phyloP scores from a whole-genome alignment of 2,329 filamentous ascomycete genomes.

The Dactylellina leptospora region DNA sequence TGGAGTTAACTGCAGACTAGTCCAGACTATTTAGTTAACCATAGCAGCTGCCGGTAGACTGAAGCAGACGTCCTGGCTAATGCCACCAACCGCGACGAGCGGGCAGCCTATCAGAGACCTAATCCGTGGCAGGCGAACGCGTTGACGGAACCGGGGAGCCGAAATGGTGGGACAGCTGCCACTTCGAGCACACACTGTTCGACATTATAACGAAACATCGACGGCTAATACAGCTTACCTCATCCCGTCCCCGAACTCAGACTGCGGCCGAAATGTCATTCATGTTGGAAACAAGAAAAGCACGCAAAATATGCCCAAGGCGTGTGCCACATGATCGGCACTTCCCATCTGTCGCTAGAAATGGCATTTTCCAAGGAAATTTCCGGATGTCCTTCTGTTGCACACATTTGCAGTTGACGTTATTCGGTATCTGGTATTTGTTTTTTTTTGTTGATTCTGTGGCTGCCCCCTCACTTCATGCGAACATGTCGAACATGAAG shows the following conservation, averaged over 20 bases:
- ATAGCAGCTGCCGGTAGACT: too few relatives aligned
- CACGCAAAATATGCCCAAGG: too few relatives aligned
- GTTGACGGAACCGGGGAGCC: background rate
- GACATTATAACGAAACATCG: constrained; percentile 6
- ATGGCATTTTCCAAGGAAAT: constrained; percentile 18
- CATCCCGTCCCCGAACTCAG: constrained; percentile 30
- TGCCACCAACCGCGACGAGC: too few relatives aligned
- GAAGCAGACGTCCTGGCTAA: too few relatives aligned
- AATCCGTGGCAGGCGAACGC: background rate
- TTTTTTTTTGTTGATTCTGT: background rate
- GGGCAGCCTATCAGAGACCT: too few relatives aligned
- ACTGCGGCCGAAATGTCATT: background rate
- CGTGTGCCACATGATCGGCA: constrained; percentile 38
- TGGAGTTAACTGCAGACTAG: too few relatives aligned
- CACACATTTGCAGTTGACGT: too few relatives aligned
- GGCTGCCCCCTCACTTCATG: too few relatives aligned
- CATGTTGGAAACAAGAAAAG: background rate
- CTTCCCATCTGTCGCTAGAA: background rate
- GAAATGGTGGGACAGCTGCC: constrained; percentile 4
- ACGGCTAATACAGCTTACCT: constrained; percentile 36
- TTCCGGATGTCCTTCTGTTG: too few relatives aligned
- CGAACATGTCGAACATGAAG: too few relatives aligned
- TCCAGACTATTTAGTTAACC: too few relatives aligned
- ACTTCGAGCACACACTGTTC: constrained; percentile 15
- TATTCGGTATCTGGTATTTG: background rate